Base-by-base conservation (phyloP, 768 basidiomycete genomes). In the Tubosaeta sp. region DNA sequence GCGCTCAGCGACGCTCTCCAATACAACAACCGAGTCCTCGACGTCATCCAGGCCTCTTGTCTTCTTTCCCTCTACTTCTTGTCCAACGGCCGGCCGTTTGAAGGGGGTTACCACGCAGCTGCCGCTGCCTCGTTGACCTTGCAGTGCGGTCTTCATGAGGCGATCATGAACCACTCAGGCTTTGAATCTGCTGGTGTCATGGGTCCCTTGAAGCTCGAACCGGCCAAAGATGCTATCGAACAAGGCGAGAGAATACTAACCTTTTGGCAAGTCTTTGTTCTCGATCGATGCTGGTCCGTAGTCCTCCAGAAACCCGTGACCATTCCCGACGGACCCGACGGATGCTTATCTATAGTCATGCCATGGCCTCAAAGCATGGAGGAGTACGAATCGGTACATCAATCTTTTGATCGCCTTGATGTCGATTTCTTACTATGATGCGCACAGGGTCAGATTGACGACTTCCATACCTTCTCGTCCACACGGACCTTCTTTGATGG, bases 211-310 rank as follows among this genome's bases (percentile, higher is more conserved):
- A 76, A 80, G 38, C 70, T 83, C 44, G 81, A 81, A 40, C 84
- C 82, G 3, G 70, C 79, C 2, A 80, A 80, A 62, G 78, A 78
- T 56, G 70, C 76, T 35, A 65, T 83, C 43, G 80, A 82, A 56
- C 82, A 84, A 40, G 85, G 83, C 42, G 86, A 90, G 62, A 75
- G 86, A 36, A 82, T 89, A 49, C 66, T 83, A 34, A 77, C 87
- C 0, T 92, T 92, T 59, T 92, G 89, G 89, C 86, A 90, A 62
- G 86, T 87, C 11, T 92, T 83, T 67, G 80, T 81, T 59, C 72
- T 90, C 56, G 89, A 92, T 67, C 80, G 84, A 27, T 88, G 86
- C 61, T 90, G 87, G 86, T 87, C 87, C 19, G 82, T 84, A 6
- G 78, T 82, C 10, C 75, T 90, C 6, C 83, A 81, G 27, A 83